Evolutionary conservation across 2,329 filamentous ascomycete genomes (phyloP).

Genomic region (Elsinoe perseae): DNA sequence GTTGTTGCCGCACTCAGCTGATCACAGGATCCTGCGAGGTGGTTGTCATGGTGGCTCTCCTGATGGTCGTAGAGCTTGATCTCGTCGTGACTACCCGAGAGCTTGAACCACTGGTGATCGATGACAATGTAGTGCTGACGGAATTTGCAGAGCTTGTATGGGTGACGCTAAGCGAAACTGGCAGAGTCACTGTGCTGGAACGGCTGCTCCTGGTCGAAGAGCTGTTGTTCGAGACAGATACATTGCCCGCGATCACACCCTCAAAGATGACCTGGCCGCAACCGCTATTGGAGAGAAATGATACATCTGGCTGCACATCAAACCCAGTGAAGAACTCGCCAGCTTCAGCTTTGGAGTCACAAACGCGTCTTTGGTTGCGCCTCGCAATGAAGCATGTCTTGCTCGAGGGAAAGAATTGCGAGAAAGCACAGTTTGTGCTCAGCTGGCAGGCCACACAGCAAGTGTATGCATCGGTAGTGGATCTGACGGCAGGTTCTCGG

Average conservation of each 20-base stretch:
- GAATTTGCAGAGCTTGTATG: not conserved
- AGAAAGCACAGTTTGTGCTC: conserved; percentile 10
- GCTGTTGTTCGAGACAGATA: not conserved
- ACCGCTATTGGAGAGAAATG: conserved; percentile 6
- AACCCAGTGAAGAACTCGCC: conserved; percentile 9
- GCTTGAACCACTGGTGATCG: not conserved
- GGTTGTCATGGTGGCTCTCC: not conserved
- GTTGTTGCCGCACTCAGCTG: not conserved
- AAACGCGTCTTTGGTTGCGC: not conserved
- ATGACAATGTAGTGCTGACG: not conserved
- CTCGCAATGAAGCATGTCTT: not conserved
- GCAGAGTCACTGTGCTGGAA: not conserved
- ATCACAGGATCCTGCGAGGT: not conserved
- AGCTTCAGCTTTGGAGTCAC: not conserved
- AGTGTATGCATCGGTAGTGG: not conserved
- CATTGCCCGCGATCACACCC: not conserved
- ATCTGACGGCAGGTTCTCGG: not conserved
- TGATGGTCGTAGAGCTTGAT: not conserved
- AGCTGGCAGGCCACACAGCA: conserved; percentile 10
- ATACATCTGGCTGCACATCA: not conserved
- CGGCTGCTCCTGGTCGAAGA: not conserved
- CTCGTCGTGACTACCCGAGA: too few relatives aligned
- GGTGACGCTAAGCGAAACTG: not conserved
- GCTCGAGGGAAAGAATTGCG: conserved; percentile 2
- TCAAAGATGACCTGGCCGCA: conserved; percentile 8